Evolutionary conservation across 1,284 basidiomycete species (phyloP), one percentile per base, ranked within the genome.

Genomic region (Coniferiporia sulphurascens): DNA sequence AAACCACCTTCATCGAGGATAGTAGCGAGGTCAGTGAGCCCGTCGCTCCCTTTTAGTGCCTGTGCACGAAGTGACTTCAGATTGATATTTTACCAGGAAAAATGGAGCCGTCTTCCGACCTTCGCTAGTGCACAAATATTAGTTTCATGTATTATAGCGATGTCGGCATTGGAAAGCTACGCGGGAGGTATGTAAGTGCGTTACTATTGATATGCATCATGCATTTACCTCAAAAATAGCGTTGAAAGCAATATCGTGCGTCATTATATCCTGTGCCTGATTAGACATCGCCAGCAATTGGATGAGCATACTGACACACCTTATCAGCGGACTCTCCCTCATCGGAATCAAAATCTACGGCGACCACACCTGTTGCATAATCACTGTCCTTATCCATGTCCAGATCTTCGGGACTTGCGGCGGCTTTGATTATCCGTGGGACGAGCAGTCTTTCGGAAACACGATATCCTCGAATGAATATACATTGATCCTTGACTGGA

Each of bases 401-500:
- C 9, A 50, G 10, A 32, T 55, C 53, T 41, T 55, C 45, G 13
- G 53, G 53, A 3, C 44, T 21, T 32, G 53, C 53, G 12, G 41
- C 53, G 2, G 53, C 53, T 27, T 27, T 53, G 17, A 55, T 46
- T 5, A 45, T 32, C 9, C n/a, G 8, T 3, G 27, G 44, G 12
- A 44, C n/a, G 1, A 55, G 34, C 9, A 35, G 6, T 32, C 34
- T 55, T 15, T 45, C 43, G 13, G 19, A 32, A 17, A 55, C 43
- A 19, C 53, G 19, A 22, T 22, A 55, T 19, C 53, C 53, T 32
- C 53, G 19, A 4, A 55, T 8, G 45, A 55, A 55, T 13, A 55
- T 55, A 17, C 53, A 55, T 21, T 55, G 53, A 45, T 55, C 34
- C 4, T 45, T 55, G 8, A 21, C 21, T 17, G 53, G 53, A 1